Base-by-base conservation (phyloP, 1,139 yeast species). In the Scheffersomyces titani region DNA sequence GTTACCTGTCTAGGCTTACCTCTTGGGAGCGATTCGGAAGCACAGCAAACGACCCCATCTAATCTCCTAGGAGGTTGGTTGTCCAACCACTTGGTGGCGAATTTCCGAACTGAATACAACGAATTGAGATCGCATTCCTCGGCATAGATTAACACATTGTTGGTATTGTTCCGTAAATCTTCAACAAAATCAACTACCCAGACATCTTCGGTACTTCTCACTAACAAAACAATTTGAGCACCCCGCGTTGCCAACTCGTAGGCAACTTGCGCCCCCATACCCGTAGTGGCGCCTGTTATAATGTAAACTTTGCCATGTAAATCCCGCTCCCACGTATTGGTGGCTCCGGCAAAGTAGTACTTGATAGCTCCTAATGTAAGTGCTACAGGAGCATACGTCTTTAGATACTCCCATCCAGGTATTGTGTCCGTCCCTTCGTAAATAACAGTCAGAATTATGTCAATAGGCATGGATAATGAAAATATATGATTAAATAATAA, bases 1-100 rank as follows among this genome's bases (percentile, higher is more conserved):
- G 96, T 86, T 9, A 86, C 80, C 57, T 83, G 84, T 58, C 97
- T 81, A 13, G 80, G 74, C 54, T 75, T 76, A 18, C 87, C 85
- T 48, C 85, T 77, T 0, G 99, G 98, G 53, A 87, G 75, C 59
- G 88, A 80, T 55, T 91, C 93, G 11, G 92, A 94, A 1, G 98
- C 98, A 73, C 93, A 87, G 67, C 97, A 90, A 5, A 94, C 73
- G 19, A 94, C 83, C 58, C 96, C 97, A 70, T 94, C 99, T 55
- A 94, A 77, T 57, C 99, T 74, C 64, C 99, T 80, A 6, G 98
- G 96, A 1, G 98, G 97, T 48, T 87, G 78, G 68, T 90, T 92
- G 71, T 94, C 97, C 58, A 94, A 79, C 98, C 98, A 94, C 61
- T 82, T 87, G 1, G 99, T 93, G 40, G 97, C 98, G 76, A 94